phyloP scores from a whole-genome alignment of 257 asterid species.

The Thymus mandschuricus region DNA sequence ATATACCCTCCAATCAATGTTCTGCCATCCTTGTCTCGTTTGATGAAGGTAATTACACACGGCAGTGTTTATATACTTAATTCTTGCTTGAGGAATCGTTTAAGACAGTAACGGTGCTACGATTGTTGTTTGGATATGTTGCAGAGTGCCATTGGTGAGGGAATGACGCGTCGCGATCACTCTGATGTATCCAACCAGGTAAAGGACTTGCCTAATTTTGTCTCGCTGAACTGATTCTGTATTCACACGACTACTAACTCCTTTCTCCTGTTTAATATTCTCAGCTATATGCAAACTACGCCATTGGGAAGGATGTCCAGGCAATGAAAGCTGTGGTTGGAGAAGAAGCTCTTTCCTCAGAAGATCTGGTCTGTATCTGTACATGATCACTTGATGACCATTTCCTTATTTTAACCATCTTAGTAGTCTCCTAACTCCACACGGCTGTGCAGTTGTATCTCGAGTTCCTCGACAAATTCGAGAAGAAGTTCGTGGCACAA shows the following conservation, averaged over 20 bases:
- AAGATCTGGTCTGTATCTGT: conserved; percentile 65
- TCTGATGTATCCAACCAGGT: conserved; percentile 98
- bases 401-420: conserved; percentile 34
- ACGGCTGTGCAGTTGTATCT: conserved; percentile 64
- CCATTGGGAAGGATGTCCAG: conserved; percentile 87
- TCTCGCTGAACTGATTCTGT: not conserved
- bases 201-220: not conserved
- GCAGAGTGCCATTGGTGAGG: conserved; percentile 99
- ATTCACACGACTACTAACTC: conserved; percentile 60
- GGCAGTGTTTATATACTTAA: conserved; percentile 16
- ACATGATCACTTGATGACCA: conserved; percentile 24
- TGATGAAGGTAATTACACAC: conserved; percentile 75
- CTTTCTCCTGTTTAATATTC: conserved; percentile 28
- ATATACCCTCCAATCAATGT: conserved; percentile 97
- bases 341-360: conserved; percentile 90
- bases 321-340: conserved; percentile 94
- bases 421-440: conserved; percentile 16
- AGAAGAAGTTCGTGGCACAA: conserved; percentile 81
- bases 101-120: conserved; percentile 15
- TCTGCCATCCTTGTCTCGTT: conserved; percentile 95
- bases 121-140: conserved; percentile 23
- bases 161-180: conserved; percentile 97
- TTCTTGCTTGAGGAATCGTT: not conserved
- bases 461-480: conserved; percentile 81
- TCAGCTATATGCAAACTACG: conserved; percentile 79